Evolutionary conservation across 805 yeast species (phyloP).

Genomic region (Metahyphopichia silvanorum): DNA sequence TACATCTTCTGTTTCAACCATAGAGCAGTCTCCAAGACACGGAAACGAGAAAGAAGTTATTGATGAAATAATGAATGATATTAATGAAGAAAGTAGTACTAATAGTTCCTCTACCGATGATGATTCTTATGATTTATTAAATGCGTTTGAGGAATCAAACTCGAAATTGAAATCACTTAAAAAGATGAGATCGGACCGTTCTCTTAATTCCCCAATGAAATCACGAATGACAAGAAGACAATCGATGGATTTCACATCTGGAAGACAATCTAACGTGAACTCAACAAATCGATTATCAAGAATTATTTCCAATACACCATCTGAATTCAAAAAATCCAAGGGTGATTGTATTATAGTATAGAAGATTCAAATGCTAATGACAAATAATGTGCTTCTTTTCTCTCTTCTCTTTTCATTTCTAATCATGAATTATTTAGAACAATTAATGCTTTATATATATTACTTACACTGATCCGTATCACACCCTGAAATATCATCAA

Average conservation of each 20-base stretch:
- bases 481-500: slow-evolving; percentile 30
- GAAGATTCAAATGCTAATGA: too few relatives aligned
- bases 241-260: too few relatives aligned
- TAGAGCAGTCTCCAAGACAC: slow-evolving; percentile 1
- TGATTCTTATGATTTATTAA: slow-evolving; percentile 13
- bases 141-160: slow-evolving; percentile 13
- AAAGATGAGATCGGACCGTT: neutral
- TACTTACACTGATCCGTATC: slow-evolving; percentile 25
- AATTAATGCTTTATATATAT: too few relatives aligned
- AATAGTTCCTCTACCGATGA: slow-evolving; percentile 6
- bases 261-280: too few relatives aligned
- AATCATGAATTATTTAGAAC: too few relatives aligned
- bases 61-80: slow-evolving; percentile 1
- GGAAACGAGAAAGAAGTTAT: slow-evolving; percentile 1
- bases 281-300: neutral
- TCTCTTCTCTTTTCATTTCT: slow-evolving; percentile 1
- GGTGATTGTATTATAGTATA: slow-evolving; percentile 1
- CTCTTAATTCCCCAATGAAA: neutral
- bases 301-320: neutral
- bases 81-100: slow-evolving; percentile 4
- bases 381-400: too few relatives aligned
- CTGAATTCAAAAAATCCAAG: neutral
- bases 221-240: neutral
- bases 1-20: slow-evolving; percentile 1
- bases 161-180: too few relatives aligned